Evolutionary conservation across 1,139 yeast genomes (phyloP).

Genomic region (Schwanniomyces etchellsii): DNA sequence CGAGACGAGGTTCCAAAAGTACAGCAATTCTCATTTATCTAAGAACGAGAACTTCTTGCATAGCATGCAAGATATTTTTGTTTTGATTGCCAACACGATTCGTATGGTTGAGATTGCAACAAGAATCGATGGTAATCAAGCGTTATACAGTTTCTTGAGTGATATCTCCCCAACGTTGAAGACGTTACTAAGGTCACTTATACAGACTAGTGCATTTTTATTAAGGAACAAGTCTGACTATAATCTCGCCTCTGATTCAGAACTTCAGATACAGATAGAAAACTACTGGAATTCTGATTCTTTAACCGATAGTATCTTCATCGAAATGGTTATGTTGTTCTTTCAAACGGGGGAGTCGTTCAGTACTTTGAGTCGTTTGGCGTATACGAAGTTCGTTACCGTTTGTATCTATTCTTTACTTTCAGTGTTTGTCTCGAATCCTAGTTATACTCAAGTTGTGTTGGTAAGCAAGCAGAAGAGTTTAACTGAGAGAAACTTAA

Average conservation of each 20-base stretch:
- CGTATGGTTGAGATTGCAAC: slow-evolving; percentile 52
- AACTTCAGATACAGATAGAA: slow-evolving; percentile 13
- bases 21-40: slow-evolving; percentile 9
- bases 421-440: slow-evolving; percentile 6
- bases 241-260: slow-evolving; percentile 11
- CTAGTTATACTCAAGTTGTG: slow-evolving; percentile 3
- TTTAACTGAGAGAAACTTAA: slow-evolving; percentile 1
- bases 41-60: slow-evolving; percentile 15
- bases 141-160: slow-evolving; percentile 28
- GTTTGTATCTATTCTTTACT: slow-evolving; percentile 16
- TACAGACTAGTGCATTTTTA: slow-evolving; percentile 22
- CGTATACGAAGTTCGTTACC: slow-evolving; percentile 23
- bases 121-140: slow-evolving; percentile 34
- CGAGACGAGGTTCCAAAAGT: slow-evolving; percentile 9
- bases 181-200: slow-evolving; percentile 30
- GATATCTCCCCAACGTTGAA: slow-evolving; percentile 29
- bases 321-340: slow-evolving; percentile 32
- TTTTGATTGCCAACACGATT: slow-evolving; percentile 49
- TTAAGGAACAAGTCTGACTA: slow-evolving; percentile 13
- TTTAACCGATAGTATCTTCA: slow-evolving; percentile 26
- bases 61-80: slow-evolving; percentile 17
- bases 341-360: slow-evolving; percentile 44
- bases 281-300: slow-evolving; percentile 22
- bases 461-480: slow-evolving; percentile 1
- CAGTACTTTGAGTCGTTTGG: slow-evolving; percentile 24